A percentile compares a stretch with the other conserved stretches of the same genome.
phyloP scores from a whole-genome alignment of 1,284 basidiomycete species.

The Paramarasmius palmivorus region DNA sequence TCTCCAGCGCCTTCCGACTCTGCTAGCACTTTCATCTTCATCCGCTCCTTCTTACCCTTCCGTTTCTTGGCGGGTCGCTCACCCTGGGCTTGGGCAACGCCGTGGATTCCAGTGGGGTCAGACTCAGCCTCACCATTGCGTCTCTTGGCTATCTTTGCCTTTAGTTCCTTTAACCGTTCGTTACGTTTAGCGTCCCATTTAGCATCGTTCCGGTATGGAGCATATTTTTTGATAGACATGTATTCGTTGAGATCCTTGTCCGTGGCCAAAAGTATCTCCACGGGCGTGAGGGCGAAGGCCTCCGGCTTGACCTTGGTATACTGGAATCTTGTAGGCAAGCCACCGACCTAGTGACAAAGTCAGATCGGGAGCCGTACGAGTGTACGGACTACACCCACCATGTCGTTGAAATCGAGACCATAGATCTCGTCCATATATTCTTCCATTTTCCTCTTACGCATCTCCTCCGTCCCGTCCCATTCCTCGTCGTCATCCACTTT shows the following conservation, averaged over 20 bases:
- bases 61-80: constrained; percentile 57
- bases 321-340: constrained; percentile 91
- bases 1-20: constrained; percentile 20
- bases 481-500: constrained; percentile 50
- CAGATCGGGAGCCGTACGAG: too few relatives aligned
- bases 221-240: constrained; percentile 86
- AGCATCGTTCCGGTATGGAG: constrained; percentile 77
- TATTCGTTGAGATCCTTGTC: constrained; percentile 94
- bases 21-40: constrained; percentile 43
- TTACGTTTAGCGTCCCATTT: constrained; percentile 67
- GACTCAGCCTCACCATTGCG: constrained; percentile 16
- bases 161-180: constrained; percentile 77
- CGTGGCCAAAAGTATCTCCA: constrained; percentile 90
- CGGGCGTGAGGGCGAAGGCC: constrained; percentile 75
- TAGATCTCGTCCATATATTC: constrained; percentile 92
- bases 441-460: constrained; percentile 79
- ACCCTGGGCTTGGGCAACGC: constrained; percentile 19
- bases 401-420: constrained; percentile 92
- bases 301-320: constrained; percentile 77
- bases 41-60: constrained; percentile 76
- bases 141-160: constrained; percentile 51
- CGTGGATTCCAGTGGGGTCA: not conserved
- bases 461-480: constrained; percentile 86
- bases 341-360: constrained; percentile 87
- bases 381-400: constrained; percentile 54